These are phyloP conservation scores for Exophiala mesophila DNA, from an alignment of 2,329 filamentous ascomycete genomes.

Conservation along the genomic window DNA sequence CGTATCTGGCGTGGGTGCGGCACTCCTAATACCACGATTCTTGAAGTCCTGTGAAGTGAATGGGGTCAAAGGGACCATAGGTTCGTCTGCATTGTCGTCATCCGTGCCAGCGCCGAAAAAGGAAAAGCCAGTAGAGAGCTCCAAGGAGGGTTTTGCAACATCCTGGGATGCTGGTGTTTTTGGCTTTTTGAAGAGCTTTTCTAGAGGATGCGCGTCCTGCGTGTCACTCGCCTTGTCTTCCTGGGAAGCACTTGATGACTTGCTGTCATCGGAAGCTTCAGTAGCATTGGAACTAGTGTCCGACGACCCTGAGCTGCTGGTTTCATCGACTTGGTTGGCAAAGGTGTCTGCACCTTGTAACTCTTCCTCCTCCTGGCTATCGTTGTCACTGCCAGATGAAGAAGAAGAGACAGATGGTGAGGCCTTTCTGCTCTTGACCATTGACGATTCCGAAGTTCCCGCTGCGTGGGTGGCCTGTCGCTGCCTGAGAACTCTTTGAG, in stretches of 20 bases:
- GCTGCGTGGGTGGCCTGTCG: conserved; percentile 23
- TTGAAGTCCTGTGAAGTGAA: conserved; percentile 75
- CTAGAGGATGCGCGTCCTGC: conserved; percentile 75
- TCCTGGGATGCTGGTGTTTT: conserved; percentile 39
- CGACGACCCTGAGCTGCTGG: conserved; percentile 28
- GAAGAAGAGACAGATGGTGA: conserved; percentile 24
- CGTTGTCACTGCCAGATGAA: conserved; percentile 34
- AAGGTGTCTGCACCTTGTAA: conserved; percentile 33
- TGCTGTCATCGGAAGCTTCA: conserved; percentile 16
- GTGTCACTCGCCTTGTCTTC: conserved; percentile 49
- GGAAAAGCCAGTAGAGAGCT: conserved; percentile 61
- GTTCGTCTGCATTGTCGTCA: conserved; percentile 41
- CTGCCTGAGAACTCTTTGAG: conserved; percentile 11
- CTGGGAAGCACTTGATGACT: conserved; percentile 12
- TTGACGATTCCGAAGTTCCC: conserved; percentile 17
- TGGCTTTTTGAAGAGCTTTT: conserved; percentile 81
- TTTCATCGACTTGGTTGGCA: conserved; percentile 19
- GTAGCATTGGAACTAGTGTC: conserved; percentile 15
- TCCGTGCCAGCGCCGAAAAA: conserved; percentile 64
- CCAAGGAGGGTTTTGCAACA: conserved; percentile 33
- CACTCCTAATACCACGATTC: conserved; percentile 64
- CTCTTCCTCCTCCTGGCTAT: conserved; percentile 28
- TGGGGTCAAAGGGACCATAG: conserved; percentile 65
- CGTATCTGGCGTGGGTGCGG: conserved; percentile 91
- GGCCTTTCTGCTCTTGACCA: not conserved